Conservation (phyloP, 148 eudicot species). For the Talinum fruticosum region DNA sequence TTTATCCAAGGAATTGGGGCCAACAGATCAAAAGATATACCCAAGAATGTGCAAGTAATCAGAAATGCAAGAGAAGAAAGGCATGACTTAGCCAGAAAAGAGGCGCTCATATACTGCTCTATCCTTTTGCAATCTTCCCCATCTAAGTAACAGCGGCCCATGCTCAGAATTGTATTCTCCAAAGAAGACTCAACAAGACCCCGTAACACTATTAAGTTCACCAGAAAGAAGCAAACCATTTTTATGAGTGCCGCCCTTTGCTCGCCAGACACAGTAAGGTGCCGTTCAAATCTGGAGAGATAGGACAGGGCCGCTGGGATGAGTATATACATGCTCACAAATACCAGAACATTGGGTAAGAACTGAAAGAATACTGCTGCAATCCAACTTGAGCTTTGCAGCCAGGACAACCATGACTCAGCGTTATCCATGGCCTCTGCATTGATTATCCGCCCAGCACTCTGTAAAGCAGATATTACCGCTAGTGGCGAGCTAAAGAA, state of each 20-base stretch:
- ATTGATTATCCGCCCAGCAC: slow-evolving; percentile 83
- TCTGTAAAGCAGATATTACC: slow-evolving; percentile 72
- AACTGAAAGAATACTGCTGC: slow-evolving; percentile 85
- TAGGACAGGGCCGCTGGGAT: slow-evolving; percentile 88
- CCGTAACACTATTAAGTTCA: slow-evolving; percentile 78
- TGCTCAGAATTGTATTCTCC: slow-evolving; percentile 68
- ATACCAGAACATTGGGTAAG: slow-evolving; percentile 91
- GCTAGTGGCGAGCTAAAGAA: slow-evolving; percentile 96
- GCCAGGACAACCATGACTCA: slow-evolving; percentile 83
- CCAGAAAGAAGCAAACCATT: slow-evolving; percentile 95
- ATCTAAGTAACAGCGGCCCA: slow-evolving; percentile 95
- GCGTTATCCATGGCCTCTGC: slow-evolving; percentile 98
- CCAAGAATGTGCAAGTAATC: slow-evolving; percentile 89
- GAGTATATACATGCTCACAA: slow-evolving; percentile 94
- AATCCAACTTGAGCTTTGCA: slow-evolving; percentile 91
- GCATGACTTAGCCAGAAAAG: slow-evolving; percentile 82
- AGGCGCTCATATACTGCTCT: slow-evolving; percentile 87
- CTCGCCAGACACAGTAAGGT: slow-evolving; percentile 85
- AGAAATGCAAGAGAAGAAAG: slow-evolving; percentile 88
- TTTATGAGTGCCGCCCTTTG: slow-evolving; percentile 91
- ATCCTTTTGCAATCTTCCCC: slow-evolving; percentile 95
- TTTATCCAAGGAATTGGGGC: slow-evolving; percentile 98
- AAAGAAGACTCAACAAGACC: slow-evolving; percentile 90
- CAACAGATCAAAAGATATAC: slow-evolving; percentile 84
- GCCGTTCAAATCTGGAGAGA: slow-evolving; percentile 86